Conservation (phyloP, 176 grass and related monocot species). For the Panicum miliaceum region DNA sequence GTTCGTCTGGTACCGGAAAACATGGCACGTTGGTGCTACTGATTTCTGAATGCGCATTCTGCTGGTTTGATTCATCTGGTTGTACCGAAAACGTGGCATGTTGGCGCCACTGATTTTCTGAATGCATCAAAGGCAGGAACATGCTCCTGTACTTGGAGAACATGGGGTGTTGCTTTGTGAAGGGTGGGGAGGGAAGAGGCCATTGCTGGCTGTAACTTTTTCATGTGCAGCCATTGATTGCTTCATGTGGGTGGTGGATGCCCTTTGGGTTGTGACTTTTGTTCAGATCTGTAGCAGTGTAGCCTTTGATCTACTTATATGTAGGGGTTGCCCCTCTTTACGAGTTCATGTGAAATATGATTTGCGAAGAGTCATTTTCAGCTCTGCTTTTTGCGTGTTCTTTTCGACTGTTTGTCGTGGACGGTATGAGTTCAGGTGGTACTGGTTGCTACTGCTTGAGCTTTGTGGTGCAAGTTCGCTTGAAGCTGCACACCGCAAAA, state of each 20-base stretch:
- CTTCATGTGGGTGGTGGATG: conserved; percentile 44
- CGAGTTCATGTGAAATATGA: conserved; percentile 11
- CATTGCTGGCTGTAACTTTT: conserved; percentile 23
- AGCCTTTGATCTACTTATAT: conserved; percentile 20
- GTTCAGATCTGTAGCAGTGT: conserved; percentile 17
- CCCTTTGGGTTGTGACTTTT: conserved; percentile 28
- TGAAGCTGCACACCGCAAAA: neutral
- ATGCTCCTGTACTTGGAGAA: conserved; percentile 41
- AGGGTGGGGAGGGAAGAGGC: neutral
- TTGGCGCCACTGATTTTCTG: conserved; percentile 12
- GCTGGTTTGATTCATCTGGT: conserved; percentile 38
- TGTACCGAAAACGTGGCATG: conserved; percentile 37
- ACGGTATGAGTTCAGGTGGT: neutral
- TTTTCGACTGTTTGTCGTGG: neutral
- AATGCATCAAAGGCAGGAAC: conserved; percentile 46
- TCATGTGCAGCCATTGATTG: conserved; percentile 51
- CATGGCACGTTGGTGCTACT: conserved; percentile 35
- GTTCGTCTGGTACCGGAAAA: conserved; percentile 24
- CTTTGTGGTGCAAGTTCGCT: conserved; percentile 19
- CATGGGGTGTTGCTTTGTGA: conserved; percentile 46
- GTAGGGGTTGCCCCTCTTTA: neutral
- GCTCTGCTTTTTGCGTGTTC: neutral
- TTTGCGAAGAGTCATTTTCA: conserved; percentile 19
- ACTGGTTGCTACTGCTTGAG: neutral
- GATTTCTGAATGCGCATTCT: conserved; percentile 21